Base-by-base conservation (phyloP, 2,329 filamentous ascomycete genomes). In the Berkeleyomyces rouxiae region DNA sequence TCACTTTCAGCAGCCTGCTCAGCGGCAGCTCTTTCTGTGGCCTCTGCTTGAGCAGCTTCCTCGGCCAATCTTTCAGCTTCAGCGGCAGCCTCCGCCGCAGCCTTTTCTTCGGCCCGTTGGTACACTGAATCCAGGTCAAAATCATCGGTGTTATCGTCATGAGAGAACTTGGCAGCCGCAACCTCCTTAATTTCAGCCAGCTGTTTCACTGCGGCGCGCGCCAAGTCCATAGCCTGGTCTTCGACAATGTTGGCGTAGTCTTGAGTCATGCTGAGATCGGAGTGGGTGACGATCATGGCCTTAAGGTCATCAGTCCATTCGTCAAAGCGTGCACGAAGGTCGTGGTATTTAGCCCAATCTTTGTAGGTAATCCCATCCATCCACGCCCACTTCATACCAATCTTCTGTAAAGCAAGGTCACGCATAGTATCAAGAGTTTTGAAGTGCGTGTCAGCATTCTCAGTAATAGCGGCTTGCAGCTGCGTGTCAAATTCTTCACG, bases 311-410 rank as follows among this genome's bases (percentile, higher is more conserved):
- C 79, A 62, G 88, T 86, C 90, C 92, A 96, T 69, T 89, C 83
- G 58, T 86, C 85, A 61, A 96, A 88, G 10, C 87, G 86, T 61
- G 81, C 82, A 75, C 88, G 95, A 64, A 99, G 78, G 65, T 88
- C 83, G 72, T 97, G 90, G 70, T 96, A 99, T 72, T 92, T 93
- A 65, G 86, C 83, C 93, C 93, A 99, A 72, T 99, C 90, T 72
- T 95, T 91, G 78, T 99, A 96, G 1, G 92, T 95, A 65, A 99
- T 82, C 40, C 90, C 90, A 64, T 97, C 90, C 75, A 90, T 93
- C 86, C 89, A 95, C 10, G 92, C 90, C 91, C 93, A 99, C 70
- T 82, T 83, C 84, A 95, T 92, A 63, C 91, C 91, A 61, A 96
- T 90, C 71, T 95, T 89, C 71, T 95, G 89, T 42, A 96, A 79